phyloP scores from a whole-genome alignment of 1,284 basidiomycete genomes.

The Sutorius eximius region DNA sequence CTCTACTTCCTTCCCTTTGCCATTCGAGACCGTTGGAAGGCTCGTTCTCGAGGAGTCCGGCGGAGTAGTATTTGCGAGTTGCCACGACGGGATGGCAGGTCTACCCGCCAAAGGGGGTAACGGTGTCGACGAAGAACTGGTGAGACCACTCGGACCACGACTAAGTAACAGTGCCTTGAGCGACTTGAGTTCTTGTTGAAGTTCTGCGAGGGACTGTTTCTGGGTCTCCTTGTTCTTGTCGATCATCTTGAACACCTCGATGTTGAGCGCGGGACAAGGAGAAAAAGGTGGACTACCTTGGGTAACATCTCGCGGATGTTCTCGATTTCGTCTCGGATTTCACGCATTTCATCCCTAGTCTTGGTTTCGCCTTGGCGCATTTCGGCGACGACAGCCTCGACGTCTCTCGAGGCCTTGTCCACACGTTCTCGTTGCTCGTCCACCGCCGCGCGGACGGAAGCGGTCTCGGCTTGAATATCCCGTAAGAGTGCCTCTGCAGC shows the following conservation, averaged over 20 bases:
- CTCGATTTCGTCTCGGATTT: slow-evolving; percentile 89
- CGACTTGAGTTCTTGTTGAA: slow-evolving; percentile 94
- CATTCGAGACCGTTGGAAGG: slow-evolving; percentile 28
- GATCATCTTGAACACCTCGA: slow-evolving; percentile 66
- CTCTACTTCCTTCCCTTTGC: slow-evolving; percentile 50
- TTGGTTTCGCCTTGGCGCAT: slow-evolving; percentile 78
- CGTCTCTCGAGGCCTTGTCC: slow-evolving; percentile 75
- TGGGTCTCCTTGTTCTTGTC: slow-evolving; percentile 90
- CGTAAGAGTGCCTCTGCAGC: slow-evolving; percentile 82
- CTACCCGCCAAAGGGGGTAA: slow-evolving; percentile 46
- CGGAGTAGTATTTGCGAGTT: slow-evolving; percentile 49
- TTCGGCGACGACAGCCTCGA: slow-evolving; percentile 75
- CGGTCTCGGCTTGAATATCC: slow-evolving; percentile 79
- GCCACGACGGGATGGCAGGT: slow-evolving; percentile 88
- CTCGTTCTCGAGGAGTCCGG: slow-evolving; percentile 21
- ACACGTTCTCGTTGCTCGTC: slow-evolving; percentile 84
- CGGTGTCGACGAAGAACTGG: slow-evolving; percentile 52
- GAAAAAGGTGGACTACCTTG: slow-evolving; percentile 53
- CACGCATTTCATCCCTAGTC: slow-evolving; percentile 88
- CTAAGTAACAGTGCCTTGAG: slow-evolving; percentile 91
- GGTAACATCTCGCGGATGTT: slow-evolving; percentile 90
- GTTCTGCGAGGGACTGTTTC: slow-evolving; percentile 73
- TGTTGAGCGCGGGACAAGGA: slow-evolving; percentile 5
- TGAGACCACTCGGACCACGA: slow-evolving; percentile 40
- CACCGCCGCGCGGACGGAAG: slow-evolving; percentile 71